Conservation (phyloP, 2,329 filamentous ascomycete species). For the Sporothrix mexicana region DNA sequence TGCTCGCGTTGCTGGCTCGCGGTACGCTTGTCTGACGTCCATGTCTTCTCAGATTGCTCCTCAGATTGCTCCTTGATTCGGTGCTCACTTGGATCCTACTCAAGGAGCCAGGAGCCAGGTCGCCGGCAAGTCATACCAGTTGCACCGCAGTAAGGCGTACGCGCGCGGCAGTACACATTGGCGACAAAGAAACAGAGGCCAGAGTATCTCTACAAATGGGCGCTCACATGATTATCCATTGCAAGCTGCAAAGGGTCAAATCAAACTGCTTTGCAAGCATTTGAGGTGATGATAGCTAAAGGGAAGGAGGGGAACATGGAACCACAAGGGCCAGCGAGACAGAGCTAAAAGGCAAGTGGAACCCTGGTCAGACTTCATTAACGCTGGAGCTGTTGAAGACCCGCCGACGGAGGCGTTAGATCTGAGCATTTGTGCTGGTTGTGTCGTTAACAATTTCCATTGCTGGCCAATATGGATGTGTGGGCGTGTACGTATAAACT, state of each 20-base stretch:
- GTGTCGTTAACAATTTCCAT: conserved; percentile 24
- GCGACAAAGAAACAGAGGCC: not conserved
- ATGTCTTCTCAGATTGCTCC: not conserved
- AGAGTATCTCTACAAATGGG: conserved; percentile 14
- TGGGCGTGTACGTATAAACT: conserved; percentile 27
- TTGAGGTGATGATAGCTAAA: not conserved
- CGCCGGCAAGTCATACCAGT: conserved; percentile 9
- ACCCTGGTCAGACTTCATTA: conserved; percentile 25
- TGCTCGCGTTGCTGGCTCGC: conserved; percentile 14
- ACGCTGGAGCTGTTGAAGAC: conserved; percentile 28
- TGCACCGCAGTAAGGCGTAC: conserved; percentile 15
- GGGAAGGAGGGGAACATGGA: conserved; percentile 13
- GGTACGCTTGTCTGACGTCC: conserved; percentile 4
- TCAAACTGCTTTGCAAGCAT: conserved; percentile 1
- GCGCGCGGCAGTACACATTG: conserved; percentile 12
- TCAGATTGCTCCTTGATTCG: conserved; percentile 11
- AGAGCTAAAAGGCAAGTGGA: conserved; percentile 15
- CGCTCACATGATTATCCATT: conserved; percentile 5
- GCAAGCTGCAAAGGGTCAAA: conserved; percentile 1
- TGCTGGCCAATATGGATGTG: too few species aligned
- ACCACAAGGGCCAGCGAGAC: conserved; percentile 16
- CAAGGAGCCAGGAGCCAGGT: conserved; percentile 16
- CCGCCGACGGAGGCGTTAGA: conserved; percentile 16
- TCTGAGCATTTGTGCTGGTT: conserved; percentile 15
- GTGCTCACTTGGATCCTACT: not conserved